Evolutionary conservation across 257 asterid species (phyloP), one percentile per base, ranked within the genome.

Genomic region (Primulina huaijiensis): DNA sequence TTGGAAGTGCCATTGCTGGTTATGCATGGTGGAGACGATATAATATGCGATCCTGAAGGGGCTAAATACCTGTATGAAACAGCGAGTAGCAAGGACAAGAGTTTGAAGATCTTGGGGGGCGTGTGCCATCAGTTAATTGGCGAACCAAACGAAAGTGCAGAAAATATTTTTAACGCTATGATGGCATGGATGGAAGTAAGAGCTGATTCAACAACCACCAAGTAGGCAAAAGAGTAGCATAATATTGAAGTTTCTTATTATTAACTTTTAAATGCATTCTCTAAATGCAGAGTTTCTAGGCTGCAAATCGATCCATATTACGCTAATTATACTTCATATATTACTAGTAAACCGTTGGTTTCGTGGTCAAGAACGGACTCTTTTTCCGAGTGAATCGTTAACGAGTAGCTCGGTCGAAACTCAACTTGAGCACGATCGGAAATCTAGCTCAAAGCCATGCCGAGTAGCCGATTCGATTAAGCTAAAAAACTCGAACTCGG

Each of bases 41-140:
- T 56, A 53, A 72, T 90, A 3, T 92, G 98, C 53, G 98, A 90
- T 60, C 89, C 87, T 10, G 73, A 79, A 7, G 96, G 93, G 46
- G 87, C 91, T 0, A 71, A 40, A 59, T 67, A 43, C n/a, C 74
- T 88, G 75, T 83, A 83, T 60, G 66, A 79, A 67, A 38, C 72
- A 7, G 88, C 83, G 1, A 80, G 65, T 7, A 84, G 96, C 62
- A 82, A 87, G 74, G 97, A 90, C 67, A 90, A 90, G 84, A 84
- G 75, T 0, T 25, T 90, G 85, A 83, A 82, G 88, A 71, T 92
- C 17, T 88, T 79, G n/a, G 78, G 82, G 0, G 98, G 87, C 17
- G 79, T 82, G 90, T 82, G 91, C 91, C 98, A 90, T 62, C 95
- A 82, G 57, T 55, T 83, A 82, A 90, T 85, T 37, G 96, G 96